Evolutionary conservation across 441 rosid genomes (phyloP), one percentile per base, ranked within the genome.

Genomic region (Mallotus japonicus): DNA sequence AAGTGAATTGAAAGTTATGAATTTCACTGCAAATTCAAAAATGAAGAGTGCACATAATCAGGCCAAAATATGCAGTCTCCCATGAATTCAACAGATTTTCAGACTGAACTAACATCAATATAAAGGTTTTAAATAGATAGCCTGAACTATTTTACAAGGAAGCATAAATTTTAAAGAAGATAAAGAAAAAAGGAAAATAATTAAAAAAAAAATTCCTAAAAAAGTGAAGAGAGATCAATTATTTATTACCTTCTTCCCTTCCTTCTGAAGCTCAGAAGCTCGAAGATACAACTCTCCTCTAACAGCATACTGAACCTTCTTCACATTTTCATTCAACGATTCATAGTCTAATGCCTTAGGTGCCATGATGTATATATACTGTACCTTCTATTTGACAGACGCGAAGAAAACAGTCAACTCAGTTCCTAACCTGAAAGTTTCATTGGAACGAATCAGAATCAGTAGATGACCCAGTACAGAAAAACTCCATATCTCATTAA

Each of bases 231-330:
- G 70, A 62, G 10, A 15, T 9, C 20, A 19, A 73, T 40, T 65
- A 15, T 22, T 24, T 8, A 14, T 84, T 28, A 92, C 97, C 96
- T 87, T 95, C 85, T 95, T 95, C 79, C 97, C 99, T 85, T 92
- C 97, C 85, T 90, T 90, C 74, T 95, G 97, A 83, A 95, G 99
- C 89, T 95, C 93, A 74, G 97, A 89, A 75, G 99, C 99, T 84
- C 97, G 94, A 83, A 95, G 97, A 77, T 95, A 95, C 75, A 95
- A 78, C 85, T 95, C 99, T 9, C 99, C 99, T 83, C 97, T 86
- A 0, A 95, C 97, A 28, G 97, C 97, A 83, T 95, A 90, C 82
- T 92, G 94, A 76, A 90, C 92, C 84, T 92, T 86, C 96, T 95
- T 95, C 83, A 95, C 93, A 59, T 95, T 90, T 78, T 90, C 96